phyloP scores from a whole-genome alignment of 2,329 filamentous ascomycete species.

The Tricladium varicosporioides region DNA sequence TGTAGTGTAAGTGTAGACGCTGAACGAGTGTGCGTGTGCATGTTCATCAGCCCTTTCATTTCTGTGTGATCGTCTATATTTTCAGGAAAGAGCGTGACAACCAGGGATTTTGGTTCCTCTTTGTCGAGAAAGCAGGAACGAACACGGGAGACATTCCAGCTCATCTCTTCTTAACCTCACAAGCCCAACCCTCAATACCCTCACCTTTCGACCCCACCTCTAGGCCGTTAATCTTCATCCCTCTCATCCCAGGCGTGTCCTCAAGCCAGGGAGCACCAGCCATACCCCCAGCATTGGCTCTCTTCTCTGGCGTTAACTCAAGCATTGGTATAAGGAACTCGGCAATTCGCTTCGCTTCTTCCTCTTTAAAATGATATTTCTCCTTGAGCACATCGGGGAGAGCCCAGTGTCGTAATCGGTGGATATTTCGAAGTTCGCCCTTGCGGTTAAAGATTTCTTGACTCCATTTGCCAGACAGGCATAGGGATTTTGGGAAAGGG shows the following conservation, averaged over 20 bases:
- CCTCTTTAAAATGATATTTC: slow-evolving; percentile 91
- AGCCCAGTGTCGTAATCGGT: slow-evolving; percentile 93
- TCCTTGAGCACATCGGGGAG: slow-evolving; percentile 88
- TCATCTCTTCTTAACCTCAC: slow-evolving; percentile 70
- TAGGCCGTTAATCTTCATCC: slow-evolving; percentile 68
- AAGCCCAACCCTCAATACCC: slow-evolving; percentile 91
- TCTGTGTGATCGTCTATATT: too few species aligned
- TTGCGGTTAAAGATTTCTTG: slow-evolving; percentile 99
- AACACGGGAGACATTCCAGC: too few species aligned
- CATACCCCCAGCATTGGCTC: slow-evolving; percentile 97
- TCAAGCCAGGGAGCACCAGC: slow-evolving; percentile 78
- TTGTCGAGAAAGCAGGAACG: too few species aligned
- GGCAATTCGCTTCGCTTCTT: slow-evolving; percentile 75
- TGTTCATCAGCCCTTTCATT: too few species aligned
- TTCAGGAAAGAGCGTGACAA: too few species aligned
- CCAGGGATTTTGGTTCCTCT: too few species aligned
- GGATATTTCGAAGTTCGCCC: slow-evolving; percentile 95
- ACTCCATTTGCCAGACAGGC: slow-evolving; percentile 91
- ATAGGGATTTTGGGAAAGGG: slow-evolving; percentile 87
- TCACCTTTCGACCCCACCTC: slow-evolving; percentile 81
- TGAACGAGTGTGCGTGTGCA: too few species aligned
- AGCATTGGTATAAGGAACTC: slow-evolving; percentile 90
- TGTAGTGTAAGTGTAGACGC: too few species aligned
- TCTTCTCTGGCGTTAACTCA: slow-evolving; percentile 80
- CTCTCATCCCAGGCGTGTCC: slow-evolving; percentile 86